Evolutionary conservation across 176 grass and related monocot genomes (phyloP).

Genomic region (Rhynchospora breviuscula): DNA sequence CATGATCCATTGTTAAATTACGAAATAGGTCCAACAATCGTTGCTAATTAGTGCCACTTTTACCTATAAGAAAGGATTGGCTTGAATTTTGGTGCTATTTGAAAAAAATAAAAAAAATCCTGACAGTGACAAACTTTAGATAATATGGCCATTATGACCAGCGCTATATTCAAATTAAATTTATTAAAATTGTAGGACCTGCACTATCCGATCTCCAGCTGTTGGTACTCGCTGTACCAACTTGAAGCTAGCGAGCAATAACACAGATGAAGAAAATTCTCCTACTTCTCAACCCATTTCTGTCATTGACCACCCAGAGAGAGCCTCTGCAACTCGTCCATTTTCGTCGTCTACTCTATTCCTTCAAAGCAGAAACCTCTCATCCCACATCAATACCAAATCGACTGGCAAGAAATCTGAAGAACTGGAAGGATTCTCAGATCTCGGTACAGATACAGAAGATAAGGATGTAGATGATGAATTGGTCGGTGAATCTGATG

Average conservation of each 20-base stretch:
- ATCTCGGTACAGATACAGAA: conserved; percentile 55
- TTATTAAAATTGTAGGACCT: neutral
- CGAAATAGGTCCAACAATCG: neutral
- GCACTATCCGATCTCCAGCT: neutral
- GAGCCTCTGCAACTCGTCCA: conserved; percentile 1
- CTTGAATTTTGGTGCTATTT: neutral
- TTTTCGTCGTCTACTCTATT: conserved; percentile 26
- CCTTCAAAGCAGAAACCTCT: conserved; percentile 42
- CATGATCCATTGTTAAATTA: neutral
- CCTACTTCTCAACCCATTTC: conserved; percentile 17
- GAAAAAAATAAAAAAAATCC: neutral
- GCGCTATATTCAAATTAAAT: neutral
- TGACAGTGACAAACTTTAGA: neutral
- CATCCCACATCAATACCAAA: conserved; percentile 49
- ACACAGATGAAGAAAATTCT: conserved; percentile 24
- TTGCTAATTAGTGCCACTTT: neutral
- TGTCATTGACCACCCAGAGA: conserved; percentile 26
- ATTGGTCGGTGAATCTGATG: conserved; percentile 44
- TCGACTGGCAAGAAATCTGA: conserved; percentile 48
- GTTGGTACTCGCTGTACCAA: conserved; percentile 20
- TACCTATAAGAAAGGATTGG: neutral
- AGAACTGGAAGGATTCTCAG: conserved; percentile 75
- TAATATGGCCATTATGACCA: neutral
- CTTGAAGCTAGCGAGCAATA: conserved; percentile 18
- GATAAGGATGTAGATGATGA: conserved; percentile 29